Evolutionary conservation across 2,329 filamentous ascomycete species (phyloP).

Genomic region (Fusarium nanum): DNA sequence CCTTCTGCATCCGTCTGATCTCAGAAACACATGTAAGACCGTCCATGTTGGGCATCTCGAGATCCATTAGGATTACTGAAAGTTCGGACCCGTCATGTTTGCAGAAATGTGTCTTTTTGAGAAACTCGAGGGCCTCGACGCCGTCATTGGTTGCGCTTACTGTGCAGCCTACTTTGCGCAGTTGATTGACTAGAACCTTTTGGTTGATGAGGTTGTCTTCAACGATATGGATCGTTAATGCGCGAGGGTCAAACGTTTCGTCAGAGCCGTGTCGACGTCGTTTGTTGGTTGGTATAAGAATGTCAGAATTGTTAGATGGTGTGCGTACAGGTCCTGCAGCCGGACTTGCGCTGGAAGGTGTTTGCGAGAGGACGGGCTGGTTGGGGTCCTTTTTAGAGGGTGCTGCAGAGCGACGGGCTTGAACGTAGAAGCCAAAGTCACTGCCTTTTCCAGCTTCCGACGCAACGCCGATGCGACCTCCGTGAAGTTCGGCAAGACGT

Average conservation of each 20-base stretch:
- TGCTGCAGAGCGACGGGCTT: slow-evolving; percentile 59
- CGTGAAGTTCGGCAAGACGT: slow-evolving; percentile 72
- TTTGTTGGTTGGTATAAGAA: not conserved
- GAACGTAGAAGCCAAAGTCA: slow-evolving; percentile 73
- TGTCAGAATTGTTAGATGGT: not conserved
- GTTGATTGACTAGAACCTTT: slow-evolving; percentile 73
- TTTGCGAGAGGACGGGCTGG: slow-evolving; percentile 1
- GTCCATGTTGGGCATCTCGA: slow-evolving; percentile 64
- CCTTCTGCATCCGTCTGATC: slow-evolving; percentile 54
- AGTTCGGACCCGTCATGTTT: slow-evolving; percentile 43
- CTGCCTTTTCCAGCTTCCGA: slow-evolving; percentile 68
- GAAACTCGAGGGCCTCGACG: slow-evolving; percentile 63
- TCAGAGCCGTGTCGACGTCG: not conserved
- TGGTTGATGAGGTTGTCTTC: slow-evolving; percentile 78
- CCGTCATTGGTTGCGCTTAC: slow-evolving; percentile 73
- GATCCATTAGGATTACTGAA: slow-evolving; percentile 59
- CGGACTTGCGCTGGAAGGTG: not conserved
- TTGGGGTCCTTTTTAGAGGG: slow-evolving; percentile 28
- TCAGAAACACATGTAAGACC: slow-evolving; percentile 56
- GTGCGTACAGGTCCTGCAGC: not conserved
- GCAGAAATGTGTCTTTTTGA: slow-evolving; percentile 50
- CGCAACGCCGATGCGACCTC: slow-evolving; percentile 72
- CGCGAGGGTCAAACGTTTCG: not conserved
- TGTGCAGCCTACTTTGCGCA: slow-evolving; percentile 68
- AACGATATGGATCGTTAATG: slow-evolving; percentile 70